These are phyloP conservation scores for Trichocladium antarcticum DNA, from an alignment of 495 filamentous ascomycete species.

Conservation along the genomic window DNA sequence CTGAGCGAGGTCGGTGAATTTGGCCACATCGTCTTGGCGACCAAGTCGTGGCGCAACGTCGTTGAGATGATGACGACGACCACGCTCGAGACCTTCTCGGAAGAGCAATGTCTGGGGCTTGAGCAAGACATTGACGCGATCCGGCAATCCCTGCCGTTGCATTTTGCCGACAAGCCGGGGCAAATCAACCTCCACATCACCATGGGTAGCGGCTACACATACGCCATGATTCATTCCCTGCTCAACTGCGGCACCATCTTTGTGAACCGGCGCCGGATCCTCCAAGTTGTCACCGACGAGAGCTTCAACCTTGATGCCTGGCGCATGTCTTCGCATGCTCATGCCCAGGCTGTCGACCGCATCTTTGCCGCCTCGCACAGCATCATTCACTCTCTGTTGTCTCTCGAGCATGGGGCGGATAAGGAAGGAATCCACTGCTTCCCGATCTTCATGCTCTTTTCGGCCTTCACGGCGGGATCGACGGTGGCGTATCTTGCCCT, in stretches of 20 bases:
- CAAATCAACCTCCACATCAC: slow-evolving; percentile 44
- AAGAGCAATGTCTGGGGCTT: slow-evolving; percentile 33
- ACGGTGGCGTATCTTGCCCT: slow-evolving; percentile 41
- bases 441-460: slow-evolving; percentile 43
- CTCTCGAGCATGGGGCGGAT: slow-evolving; percentile 37
- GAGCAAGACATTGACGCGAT: slow-evolving; percentile 37
- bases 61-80: slow-evolving; percentile 43
- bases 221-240: slow-evolving; percentile 42
- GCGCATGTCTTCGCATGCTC: slow-evolving; percentile 30
- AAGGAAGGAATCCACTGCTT: slow-evolving; percentile 41
- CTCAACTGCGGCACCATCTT: slow-evolving; percentile 43
- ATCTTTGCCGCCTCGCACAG: slow-evolving; percentile 42
- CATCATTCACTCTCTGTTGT: slow-evolving; percentile 35
- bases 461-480: slow-evolving; percentile 40
- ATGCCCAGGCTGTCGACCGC: slow-evolving; percentile 33
- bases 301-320: slow-evolving; percentile 36
- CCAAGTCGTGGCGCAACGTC: slow-evolving; percentile 42
- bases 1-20: slow-evolving; percentile 40
- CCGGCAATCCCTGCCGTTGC: slow-evolving; percentile 35
- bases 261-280: slow-evolving; percentile 41
- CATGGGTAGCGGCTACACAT: slow-evolving; percentile 43
- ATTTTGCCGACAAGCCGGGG: slow-evolving; percentile 40
- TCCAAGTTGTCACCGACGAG: slow-evolving; percentile 38
- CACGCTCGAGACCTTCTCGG: slow-evolving; percentile 34
- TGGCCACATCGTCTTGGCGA: slow-evolving; percentile 41